Base-by-base conservation (phyloP, 129 eudicot species). In the Pittosporum tobira region DNA sequence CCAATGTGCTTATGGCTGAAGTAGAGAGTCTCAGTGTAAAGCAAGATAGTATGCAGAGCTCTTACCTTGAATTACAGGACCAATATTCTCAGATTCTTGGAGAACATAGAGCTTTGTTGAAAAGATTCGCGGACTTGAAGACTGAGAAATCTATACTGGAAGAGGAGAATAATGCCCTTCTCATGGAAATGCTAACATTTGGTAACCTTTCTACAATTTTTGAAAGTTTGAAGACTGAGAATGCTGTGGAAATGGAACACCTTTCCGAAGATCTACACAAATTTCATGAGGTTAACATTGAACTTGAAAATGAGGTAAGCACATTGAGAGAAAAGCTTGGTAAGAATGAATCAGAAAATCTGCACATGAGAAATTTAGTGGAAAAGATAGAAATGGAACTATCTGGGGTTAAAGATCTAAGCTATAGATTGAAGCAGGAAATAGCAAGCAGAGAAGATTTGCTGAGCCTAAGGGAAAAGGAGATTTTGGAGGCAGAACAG, bases 261-360 rank as follows among this genome's bases (percentile, higher is more conserved):
- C 66, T 85, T 21, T 64, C 59, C 22, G 78, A 65, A 31, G 74
- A 85, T 48, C 22, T 85, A 70, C 48, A 64, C 24, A 62, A 65
- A 49, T 76, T 77, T 26, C 57, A 62, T 11, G 73, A 36, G 34
- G 61, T 69, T 38, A 78, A 73, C 57, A 20, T 16, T 30, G 65
- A 75, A 4, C 78, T 81, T 57, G 76, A 72, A 61, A 67, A 70
- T 23, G 83, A 81, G 68, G 69, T 74, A 37, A 53, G 47, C 37
- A 18, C 42, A 25, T 61, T 81, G 62, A 54, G 55, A 28, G 74
- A 63, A 57, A 60, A 73, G 64, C 29, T 81, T 63, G 64, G 64
- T 30, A 31, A 63, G 71, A 70, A 71, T 29, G 77, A 77, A 65
- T 66, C 57, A 2, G 94, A 85, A 56, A 84, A 81, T 51, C 24